Conservation (phyloP, 1,139 yeast genomes). For the Torulaspora pretoriensis region DNA sequence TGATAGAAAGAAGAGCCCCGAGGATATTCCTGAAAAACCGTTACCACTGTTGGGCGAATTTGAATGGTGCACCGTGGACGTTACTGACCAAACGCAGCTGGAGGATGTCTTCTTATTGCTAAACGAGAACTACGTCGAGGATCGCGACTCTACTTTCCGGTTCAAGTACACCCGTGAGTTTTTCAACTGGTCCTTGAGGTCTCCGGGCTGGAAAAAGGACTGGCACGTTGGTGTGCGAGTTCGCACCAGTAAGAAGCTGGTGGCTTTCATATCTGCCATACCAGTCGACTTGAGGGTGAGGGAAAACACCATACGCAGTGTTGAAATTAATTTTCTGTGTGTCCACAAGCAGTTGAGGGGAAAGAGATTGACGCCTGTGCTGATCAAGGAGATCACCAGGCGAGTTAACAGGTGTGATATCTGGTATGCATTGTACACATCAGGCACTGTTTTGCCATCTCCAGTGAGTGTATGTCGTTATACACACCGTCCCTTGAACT, state of each 20-base stretch:
- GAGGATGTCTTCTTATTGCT: slow-evolving; percentile 69
- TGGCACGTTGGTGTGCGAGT: slow-evolving; percentile 96
- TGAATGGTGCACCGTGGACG: slow-evolving; percentile 83
- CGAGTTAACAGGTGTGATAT: slow-evolving; percentile 77
- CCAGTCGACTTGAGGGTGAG: slow-evolving; percentile 71
- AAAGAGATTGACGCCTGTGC: slow-evolving; percentile 90
- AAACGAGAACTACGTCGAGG: slow-evolving; percentile 91
- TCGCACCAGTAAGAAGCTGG: slow-evolving; percentile 65
- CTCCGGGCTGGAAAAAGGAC: slow-evolving; percentile 87
- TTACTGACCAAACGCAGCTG: slow-evolving; percentile 41
- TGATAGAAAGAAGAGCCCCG: slow-evolving; percentile 60
- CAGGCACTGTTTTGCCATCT: slow-evolving; percentile 85
- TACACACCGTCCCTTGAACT: slow-evolving; percentile 89
- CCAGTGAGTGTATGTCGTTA: slow-evolving; percentile 91
- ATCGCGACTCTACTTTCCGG: slow-evolving; percentile 84
- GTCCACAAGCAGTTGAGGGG: slow-evolving; percentile 90
- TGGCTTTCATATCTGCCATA: slow-evolving; percentile 89
- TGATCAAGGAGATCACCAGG: slow-evolving; percentile 91
- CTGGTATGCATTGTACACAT: slow-evolving; percentile 97
- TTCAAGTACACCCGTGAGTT: slow-evolving; percentile 83
- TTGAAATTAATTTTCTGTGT: slow-evolving; percentile 89
- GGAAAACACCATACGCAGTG: slow-evolving; percentile 54
- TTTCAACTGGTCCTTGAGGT: slow-evolving; percentile 87
- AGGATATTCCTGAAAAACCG: slow-evolving; percentile 66
- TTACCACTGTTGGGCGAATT: slow-evolving; percentile 69